phyloP scores from a whole-genome alignment of 768 basidiomycete genomes.

The Russula abietina region DNA sequence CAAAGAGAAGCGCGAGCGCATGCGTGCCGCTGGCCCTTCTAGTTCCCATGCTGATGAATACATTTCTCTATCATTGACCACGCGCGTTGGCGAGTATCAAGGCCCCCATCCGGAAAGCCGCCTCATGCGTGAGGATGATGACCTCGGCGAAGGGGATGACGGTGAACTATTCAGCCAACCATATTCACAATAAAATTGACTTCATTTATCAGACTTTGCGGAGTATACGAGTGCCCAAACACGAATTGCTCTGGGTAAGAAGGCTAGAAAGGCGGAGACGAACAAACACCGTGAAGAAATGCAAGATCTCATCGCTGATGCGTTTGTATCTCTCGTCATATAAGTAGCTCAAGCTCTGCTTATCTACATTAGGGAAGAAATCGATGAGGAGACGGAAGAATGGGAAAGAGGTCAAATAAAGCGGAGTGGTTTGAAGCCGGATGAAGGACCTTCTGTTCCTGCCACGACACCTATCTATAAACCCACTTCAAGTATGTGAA shows the following conservation, averaged over 20 bases:
- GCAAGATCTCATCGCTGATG: conserved; percentile 77
- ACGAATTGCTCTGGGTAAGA: conserved; percentile 79
- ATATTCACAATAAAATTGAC: background rate
- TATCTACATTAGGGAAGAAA: conserved; percentile 50
- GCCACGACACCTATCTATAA: conserved; percentile 57
- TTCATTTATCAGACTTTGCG: conserved; percentile 54
- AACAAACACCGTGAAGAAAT: conserved; percentile 60
- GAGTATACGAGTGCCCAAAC: conserved; percentile 87
- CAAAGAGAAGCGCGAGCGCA: conserved; percentile 69
- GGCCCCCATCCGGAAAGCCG: conserved; percentile 86
- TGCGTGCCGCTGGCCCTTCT: conserved; percentile 44
- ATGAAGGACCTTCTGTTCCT: conserved; percentile 33
- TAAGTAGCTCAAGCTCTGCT: conserved; percentile 11
- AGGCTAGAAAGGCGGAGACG: conserved; percentile 66
- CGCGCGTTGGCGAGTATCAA: conserved; percentile 44
- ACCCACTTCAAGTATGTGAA: conserved; percentile 60
- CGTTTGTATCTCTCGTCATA: conserved; percentile 41
- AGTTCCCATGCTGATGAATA: conserved; percentile 52
- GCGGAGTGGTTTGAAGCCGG: conserved; percentile 55
- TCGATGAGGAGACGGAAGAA: conserved; percentile 77
- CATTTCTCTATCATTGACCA: conserved; percentile 69
- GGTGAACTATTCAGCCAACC: conserved; percentile 41
- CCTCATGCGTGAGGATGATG: conserved; percentile 79
- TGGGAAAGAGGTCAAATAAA: conserved; percentile 84
- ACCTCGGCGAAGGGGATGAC: conserved; percentile 82